phyloP scores from a whole-genome alignment of 2,329 filamentous ascomycete genomes.

The Alternaria conjuncta region DNA sequence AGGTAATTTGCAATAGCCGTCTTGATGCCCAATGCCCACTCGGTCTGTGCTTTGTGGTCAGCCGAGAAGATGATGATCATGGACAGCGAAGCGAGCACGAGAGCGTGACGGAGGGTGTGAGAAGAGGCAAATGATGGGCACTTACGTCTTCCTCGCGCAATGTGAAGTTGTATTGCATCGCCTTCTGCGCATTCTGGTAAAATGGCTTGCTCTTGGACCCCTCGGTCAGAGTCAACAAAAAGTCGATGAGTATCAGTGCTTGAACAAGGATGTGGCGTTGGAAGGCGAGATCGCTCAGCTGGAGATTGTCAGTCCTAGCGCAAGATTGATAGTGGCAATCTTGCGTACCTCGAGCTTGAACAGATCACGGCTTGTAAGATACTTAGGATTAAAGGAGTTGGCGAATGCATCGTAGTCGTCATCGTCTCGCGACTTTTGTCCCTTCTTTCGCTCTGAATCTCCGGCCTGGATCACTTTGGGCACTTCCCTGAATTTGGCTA shows the following conservation, averaged over 20 bases:
- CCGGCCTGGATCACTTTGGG: slow-evolving; percentile 71
- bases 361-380: slow-evolving; percentile 93
- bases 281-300: slow-evolving; percentile 94
- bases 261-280: slow-evolving; percentile 94
- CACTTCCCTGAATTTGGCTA: slow-evolving; percentile 76
- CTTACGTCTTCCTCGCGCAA: slow-evolving; percentile 83
- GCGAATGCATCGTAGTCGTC: slow-evolving; percentile 68
- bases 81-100: slow-evolving; percentile 22
- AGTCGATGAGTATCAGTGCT: slow-evolving; percentile 91
- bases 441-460: slow-evolving; percentile 68
- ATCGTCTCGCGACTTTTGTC: slow-evolving; percentile 66
- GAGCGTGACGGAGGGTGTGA: slow-evolving; percentile 19
- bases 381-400: slow-evolving; percentile 93
- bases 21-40: slow-evolving; percentile 84
- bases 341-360: slow-evolving; percentile 85
- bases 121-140: slow-evolving; percentile 28
- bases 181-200: slow-evolving; percentile 77
- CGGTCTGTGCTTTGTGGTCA: slow-evolving; percentile 62
- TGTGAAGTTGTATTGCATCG: slow-evolving; percentile 80
- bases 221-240: slow-evolving; percentile 86
- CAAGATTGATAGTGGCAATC: slow-evolving; percentile 19
- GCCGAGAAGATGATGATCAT: slow-evolving; percentile 37
- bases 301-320: slow-evolving; percentile 35
- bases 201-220: slow-evolving; percentile 80
- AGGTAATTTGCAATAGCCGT: slow-evolving; percentile 82